Percentiles rank a stretch among this genome's conserved stretches.
phyloP scores from a whole-genome alignment of 768 basidiomycete genomes.

The Macrolepiota albuminosa region DNA sequence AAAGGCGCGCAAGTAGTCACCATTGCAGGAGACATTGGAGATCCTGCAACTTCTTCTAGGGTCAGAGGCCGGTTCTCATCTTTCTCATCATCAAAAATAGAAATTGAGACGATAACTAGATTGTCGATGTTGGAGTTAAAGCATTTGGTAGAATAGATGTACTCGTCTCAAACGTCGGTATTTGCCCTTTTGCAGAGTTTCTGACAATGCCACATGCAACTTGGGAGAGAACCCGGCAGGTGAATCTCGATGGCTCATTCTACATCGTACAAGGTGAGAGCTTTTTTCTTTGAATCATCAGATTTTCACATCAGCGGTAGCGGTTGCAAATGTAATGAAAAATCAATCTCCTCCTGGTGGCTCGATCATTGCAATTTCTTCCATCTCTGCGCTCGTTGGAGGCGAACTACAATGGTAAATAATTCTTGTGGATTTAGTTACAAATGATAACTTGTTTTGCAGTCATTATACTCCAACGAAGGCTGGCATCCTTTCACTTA shows the following conservation, averaged over 20 bases:
- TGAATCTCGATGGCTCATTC: slow-evolving; percentile 76
- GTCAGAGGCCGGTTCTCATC: slow-evolving; percentile 24
- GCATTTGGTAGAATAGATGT: slow-evolving; percentile 61
- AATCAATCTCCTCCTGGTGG: slow-evolving; percentile 65
- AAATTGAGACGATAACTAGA: slow-evolving; percentile 30
- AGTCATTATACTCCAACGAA: slow-evolving; percentile 80
- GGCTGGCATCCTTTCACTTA: slow-evolving; percentile 70
- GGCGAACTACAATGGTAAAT: slow-evolving; percentile 63
- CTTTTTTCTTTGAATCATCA: neutral
- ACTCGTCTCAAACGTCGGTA: slow-evolving; percentile 47
- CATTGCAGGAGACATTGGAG: slow-evolving; percentile 64
- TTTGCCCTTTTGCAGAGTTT: slow-evolving; percentile 76
- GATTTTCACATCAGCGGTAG: slow-evolving; percentile 25
- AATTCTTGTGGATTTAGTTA: neutral
- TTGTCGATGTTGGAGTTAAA: slow-evolving; percentile 55
- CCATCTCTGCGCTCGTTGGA: slow-evolving; percentile 76
- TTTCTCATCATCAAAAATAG: neutral
- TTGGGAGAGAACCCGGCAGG: slow-evolving; percentile 62
- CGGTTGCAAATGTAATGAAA: slow-evolving; percentile 73
- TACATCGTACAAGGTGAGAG: slow-evolving; percentile 60
- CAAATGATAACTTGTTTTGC: slow-evolving; percentile 1
- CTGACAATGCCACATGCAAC: slow-evolving; percentile 59
- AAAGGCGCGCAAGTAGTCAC: slow-evolving; percentile 35
- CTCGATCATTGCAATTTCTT: slow-evolving; percentile 70
- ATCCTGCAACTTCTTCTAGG: slow-evolving; percentile 48